Conservation (phyloP, 139 green algal genomes). For the Bryopsis sp. region DNA sequence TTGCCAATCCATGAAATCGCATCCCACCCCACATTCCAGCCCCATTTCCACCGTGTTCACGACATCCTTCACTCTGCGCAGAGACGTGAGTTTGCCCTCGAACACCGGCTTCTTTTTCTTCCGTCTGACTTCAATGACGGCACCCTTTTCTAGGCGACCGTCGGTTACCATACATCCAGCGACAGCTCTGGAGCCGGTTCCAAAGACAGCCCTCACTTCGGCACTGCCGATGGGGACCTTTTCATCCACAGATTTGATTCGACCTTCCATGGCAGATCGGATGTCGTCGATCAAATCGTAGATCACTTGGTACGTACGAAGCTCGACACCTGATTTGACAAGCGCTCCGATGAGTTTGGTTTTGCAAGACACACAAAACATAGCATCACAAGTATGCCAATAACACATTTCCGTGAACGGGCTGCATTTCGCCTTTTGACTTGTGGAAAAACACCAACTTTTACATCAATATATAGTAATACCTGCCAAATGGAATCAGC, state of each 20-base stretch:
- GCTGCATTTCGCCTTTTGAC: too few relatives aligned
- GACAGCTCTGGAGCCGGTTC: slow-evolving; percentile 42
- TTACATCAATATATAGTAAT: too few relatives aligned
- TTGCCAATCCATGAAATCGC: slow-evolving; percentile 61
- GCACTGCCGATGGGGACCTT: slow-evolving; percentile 29
- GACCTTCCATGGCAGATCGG: slow-evolving; percentile 90
- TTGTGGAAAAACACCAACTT: too few relatives aligned
- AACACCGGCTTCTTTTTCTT: slow-evolving; percentile 54
- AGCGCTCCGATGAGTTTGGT: not conserved
- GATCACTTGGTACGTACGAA: slow-evolving; percentile 59
- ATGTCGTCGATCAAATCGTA: slow-evolving; percentile 96
- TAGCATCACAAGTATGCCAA: too few relatives aligned
- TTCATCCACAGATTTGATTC: slow-evolving; percentile 73
- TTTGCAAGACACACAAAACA: not conserved
- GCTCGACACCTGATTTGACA: slow-evolving; percentile 18
- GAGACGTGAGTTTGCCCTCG: slow-evolving; percentile 62
- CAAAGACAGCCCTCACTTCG: slow-evolving; percentile 79
- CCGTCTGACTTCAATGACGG: slow-evolving; percentile 40
- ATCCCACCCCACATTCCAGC: slow-evolving; percentile 72
- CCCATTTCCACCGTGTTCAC: slow-evolving; percentile 77
- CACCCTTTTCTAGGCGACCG: slow-evolving; percentile 28
- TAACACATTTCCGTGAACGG: too few relatives aligned
- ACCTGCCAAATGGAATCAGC: not conserved
- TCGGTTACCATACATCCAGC: slow-evolving; percentile 24
- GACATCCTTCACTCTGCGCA: slow-evolving; percentile 88